These are phyloP conservation scores for Tricholoma terreum DNA, from an alignment of 768 basidiomycete species.

Conservation along the genomic window DNA sequence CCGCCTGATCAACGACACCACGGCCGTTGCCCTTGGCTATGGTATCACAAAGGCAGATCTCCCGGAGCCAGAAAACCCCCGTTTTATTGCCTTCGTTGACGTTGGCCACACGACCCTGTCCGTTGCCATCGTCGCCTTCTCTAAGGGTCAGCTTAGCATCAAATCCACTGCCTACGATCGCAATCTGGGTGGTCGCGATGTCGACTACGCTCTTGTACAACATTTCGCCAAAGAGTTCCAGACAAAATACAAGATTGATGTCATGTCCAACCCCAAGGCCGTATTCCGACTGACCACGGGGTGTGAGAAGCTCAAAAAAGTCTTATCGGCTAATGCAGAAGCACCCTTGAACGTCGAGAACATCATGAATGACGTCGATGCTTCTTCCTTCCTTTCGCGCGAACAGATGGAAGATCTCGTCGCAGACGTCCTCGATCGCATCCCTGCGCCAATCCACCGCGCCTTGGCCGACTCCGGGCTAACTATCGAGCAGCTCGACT, in stretches of 20 bases:
- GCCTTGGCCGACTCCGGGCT: slow-evolving; percentile 82
- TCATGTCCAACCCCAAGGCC: slow-evolving; percentile 87
- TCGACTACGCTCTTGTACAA: slow-evolving; percentile 86
- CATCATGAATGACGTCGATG: slow-evolving; percentile 95
- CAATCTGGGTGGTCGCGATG: slow-evolving; percentile 93
- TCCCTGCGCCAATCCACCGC: slow-evolving; percentile 69
- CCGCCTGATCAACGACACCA: slow-evolving; percentile 95
- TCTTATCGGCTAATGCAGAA: slow-evolving; percentile 90
- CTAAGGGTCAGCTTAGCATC: slow-evolving; percentile 88
- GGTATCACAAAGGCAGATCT: slow-evolving; percentile 99
- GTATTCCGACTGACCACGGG: slow-evolving; percentile 84
- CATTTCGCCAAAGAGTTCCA: slow-evolving; percentile 94
- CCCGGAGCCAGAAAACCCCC: slow-evolving; percentile 75
- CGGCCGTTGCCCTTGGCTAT: slow-evolving; percentile 93
- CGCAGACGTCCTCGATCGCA: slow-evolving; percentile 69
- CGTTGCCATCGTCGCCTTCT: slow-evolving; percentile 85
- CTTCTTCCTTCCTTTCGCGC: slow-evolving; percentile 77
- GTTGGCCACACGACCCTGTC: slow-evolving; percentile 92
- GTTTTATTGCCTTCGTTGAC: slow-evolving; percentile 92
- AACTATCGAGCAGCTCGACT: slow-evolving; percentile 79
- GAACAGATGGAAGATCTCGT: slow-evolving; percentile 84
- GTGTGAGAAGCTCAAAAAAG: slow-evolving; percentile 95
- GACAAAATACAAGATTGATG: slow-evolving; percentile 97
- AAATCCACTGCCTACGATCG: slow-evolving; percentile 89
- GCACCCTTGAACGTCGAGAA: slow-evolving; percentile 91